Percentiles rank a stretch among this genome's conserved stretches.
phyloP scores from a whole-genome alignment of 371 early-diverging fungal genomes.

The Rhizopus microsporus region DNA sequence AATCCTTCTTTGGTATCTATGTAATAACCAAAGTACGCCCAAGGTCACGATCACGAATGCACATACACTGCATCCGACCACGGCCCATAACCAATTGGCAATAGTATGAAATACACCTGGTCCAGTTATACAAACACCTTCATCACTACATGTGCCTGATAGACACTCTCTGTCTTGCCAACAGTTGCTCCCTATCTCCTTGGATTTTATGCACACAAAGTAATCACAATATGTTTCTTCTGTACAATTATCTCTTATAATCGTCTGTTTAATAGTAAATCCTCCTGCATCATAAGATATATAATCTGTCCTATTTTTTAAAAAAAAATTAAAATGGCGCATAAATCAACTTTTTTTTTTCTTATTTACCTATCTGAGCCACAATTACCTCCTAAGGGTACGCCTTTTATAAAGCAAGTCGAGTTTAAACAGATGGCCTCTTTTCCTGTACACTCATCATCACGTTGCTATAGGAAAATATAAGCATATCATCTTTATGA shows the following conservation, averaged over 20 bases:
- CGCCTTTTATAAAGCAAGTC: conserved; percentile 25
- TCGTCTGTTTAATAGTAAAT: conserved; percentile 21
- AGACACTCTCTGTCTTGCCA: conserved; percentile 29
- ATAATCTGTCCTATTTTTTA: conserved; percentile 28
- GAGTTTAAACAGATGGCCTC: conserved; percentile 28
- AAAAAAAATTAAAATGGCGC: background rate
- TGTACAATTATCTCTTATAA: conserved; percentile 36
- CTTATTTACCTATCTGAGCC: conserved; percentile 27
- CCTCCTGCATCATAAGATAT: conserved; percentile 30
- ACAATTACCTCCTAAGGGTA: conserved; percentile 27
- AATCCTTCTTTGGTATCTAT: conserved; percentile 29
- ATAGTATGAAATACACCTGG: conserved; percentile 23
- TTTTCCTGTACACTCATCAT: conserved; percentile 29
- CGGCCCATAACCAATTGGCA: conserved; percentile 28
- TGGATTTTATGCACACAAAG: conserved; percentile 11
- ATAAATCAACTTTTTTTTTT: background rate
- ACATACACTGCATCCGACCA: conserved; percentile 16
- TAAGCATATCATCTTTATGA: background rate
- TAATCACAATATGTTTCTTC: conserved; percentile 21
- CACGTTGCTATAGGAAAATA: conserved; percentile 21
- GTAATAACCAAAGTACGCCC: conserved; percentile 26
- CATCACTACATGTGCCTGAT: conserved; percentile 20
- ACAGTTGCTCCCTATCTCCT: conserved; percentile 10
- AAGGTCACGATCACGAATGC: conserved; percentile 26
- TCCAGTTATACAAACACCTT: conserved; percentile 14